Evolutionary conservation across 228 moss, liverwort and hornwort species (phyloP).

Genomic region (Sphagnum magellanicum): DNA sequence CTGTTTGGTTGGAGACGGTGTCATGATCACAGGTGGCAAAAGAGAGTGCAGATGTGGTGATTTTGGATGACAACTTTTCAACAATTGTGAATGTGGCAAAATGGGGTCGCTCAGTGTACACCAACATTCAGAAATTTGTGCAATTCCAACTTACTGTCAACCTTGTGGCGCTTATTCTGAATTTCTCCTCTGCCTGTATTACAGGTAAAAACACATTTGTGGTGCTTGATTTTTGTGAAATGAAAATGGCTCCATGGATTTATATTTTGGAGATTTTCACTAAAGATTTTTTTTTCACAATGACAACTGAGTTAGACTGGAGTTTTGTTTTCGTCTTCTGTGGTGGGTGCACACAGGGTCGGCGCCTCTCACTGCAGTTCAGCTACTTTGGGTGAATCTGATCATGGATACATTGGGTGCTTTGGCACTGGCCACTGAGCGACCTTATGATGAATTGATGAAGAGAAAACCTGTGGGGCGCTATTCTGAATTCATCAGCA

Average conservation of each 20-base stretch:
- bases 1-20: no score
- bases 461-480: slow-evolving; percentile 5
- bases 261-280: no score
- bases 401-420: slow-evolving; percentile 9
- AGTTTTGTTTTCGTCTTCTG: neutral
- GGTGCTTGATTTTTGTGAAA: no score
- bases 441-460: slow-evolving; percentile 6
- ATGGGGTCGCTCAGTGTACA: slow-evolving; percentile 97
- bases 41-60: slow-evolving; percentile 90
- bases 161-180: slow-evolving; percentile 79
- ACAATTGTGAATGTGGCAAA: slow-evolving; percentile 91
- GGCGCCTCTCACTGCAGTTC: slow-evolving; percentile 9
- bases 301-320: no score
- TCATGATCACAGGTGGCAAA: slow-evolving; percentile 74
- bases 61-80: slow-evolving; percentile 85
- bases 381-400: slow-evolving; percentile 8
- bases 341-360: neutral
- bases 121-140: slow-evolving; percentile 95
- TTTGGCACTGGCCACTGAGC: slow-evolving; percentile 5
- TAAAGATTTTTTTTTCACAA: no score
- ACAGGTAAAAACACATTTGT: slow-evolving; percentile 39
- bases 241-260: no score
- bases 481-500: neutral
- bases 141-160: slow-evolving; percentile 98
- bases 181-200: slow-evolving; percentile 88